Base-by-base conservation (phyloP, 2,329 filamentous ascomycete genomes). In the Penicillium italicum region DNA sequence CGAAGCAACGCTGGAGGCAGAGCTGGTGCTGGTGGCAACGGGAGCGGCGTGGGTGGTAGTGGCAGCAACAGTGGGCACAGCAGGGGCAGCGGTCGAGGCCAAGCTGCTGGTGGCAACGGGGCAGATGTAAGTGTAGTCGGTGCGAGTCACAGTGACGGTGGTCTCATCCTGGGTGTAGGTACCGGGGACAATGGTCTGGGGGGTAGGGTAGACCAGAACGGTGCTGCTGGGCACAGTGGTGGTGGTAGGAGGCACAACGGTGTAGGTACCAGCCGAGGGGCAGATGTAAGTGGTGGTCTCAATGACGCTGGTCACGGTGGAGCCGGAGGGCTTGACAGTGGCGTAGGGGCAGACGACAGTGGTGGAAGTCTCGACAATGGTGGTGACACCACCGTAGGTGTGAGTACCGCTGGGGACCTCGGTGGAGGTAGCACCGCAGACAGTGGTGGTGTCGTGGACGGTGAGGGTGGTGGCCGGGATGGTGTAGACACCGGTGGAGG, bases 251-350 rank as follows among this genome's bases (percentile, higher is more conserved):
- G 88, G 85, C 62, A 80, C 85, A 65, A 91, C 85, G 70, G 86
- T 90, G 81, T 90, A 91, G 55, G 86, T 90, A 72, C 88, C 88
- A 67, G 87, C 79, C 47, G 79, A 79, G 59, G 87, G 87, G 85
- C 88, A 91, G 69, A 87, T 82, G 69, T 86, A 90, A 68, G 85
- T 86, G 68, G 88, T 91, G 66, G 79, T 83, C 75, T 82, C 78
- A 68, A 90, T 83, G 66, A 86, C 79, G 77, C 81, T 88, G 76
- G 85, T 89, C 48, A 83, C 82, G 62, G 82, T 81, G 61, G 74
- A 76, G 62, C 77, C 76, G 55, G 72, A 76, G 63, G 85, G 86
- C 65, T 80, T 79, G 65, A 84, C 81, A 57, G 85, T 85, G 63
- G 87, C 86, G 63, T 86, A 84, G 49, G 87, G 87, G 82, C 85